Evolutionary conservation across 1,284 basidiomycete genomes (phyloP).

Genomic region (Mycena sp.): DNA sequence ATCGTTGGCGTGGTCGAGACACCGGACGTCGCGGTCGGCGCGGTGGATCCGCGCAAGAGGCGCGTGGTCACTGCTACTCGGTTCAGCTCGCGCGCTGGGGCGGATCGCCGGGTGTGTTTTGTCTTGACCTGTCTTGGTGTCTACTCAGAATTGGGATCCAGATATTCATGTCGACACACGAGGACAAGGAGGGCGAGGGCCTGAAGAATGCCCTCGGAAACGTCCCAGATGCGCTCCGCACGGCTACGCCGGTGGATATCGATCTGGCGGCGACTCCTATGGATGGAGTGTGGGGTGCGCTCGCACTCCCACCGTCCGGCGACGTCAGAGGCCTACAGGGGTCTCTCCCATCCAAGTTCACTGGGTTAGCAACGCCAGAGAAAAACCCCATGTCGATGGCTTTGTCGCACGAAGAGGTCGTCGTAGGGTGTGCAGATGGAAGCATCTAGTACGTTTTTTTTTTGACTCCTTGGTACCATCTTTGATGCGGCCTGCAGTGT

Average conservation of each 20-base stretch:
- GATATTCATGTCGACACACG: constrained; percentile 85
- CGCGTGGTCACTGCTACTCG: constrained; percentile 86
- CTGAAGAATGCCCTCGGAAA: constrained; percentile 31
- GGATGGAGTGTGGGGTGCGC: constrained; percentile 73
- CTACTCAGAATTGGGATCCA: constrained; percentile 43
- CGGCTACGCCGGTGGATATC: constrained; percentile 57
- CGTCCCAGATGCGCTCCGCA: constrained; percentile 20
- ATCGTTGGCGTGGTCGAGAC: constrained; percentile 85
- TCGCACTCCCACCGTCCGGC: constrained; percentile 49
- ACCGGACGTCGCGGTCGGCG: constrained; percentile 83
- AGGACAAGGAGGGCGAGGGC: constrained; percentile 65
- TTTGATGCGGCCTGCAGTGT: constrained; percentile 53
- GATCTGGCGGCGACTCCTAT: constrained; percentile 70
- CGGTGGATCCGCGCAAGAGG: constrained; percentile 82
- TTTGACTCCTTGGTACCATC: not conserved
- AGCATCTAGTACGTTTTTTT: too few species aligned
- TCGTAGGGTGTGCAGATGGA: constrained; percentile 89
- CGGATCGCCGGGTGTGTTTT: constrained; percentile 74
- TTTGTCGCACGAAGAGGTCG: constrained; percentile 85
- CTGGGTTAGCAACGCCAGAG: constrained; percentile 79
- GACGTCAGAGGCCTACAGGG: constrained; percentile 74
- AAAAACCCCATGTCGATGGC: constrained; percentile 93
- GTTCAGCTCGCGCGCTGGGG: constrained; percentile 88
- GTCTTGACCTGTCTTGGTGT: not conserved
- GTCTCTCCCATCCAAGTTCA: constrained; percentile 62